Conservation (phyloP, 768 basidiomycete species). For the Asterophora parasitica region DNA sequence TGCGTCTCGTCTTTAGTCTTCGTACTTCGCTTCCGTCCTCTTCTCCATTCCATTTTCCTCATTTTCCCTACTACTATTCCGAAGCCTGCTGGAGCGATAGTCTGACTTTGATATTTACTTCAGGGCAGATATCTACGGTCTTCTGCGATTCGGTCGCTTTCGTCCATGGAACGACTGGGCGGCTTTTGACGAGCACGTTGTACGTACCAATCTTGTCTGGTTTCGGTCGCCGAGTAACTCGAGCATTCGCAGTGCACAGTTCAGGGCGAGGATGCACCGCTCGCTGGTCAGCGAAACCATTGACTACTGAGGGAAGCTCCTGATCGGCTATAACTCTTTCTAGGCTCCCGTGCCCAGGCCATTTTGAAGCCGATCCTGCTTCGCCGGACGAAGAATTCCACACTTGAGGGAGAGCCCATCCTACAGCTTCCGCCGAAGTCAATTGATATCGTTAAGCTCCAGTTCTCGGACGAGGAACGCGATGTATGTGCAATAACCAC, state of each 20-base stretch:
- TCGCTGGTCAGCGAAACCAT: conserved; percentile 43
- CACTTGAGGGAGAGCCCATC: conserved; percentile 62
- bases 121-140: conserved; percentile 67
- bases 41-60: too few species aligned
- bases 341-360: conserved; percentile 58
- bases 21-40: neutral
- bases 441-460: conserved; percentile 52
- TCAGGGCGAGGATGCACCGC: conserved; percentile 51
- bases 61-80: too few species aligned
- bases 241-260: conserved; percentile 36
- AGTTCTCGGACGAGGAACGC: conserved; percentile 65
- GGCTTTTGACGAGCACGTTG: conserved; percentile 55
- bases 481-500: conserved; percentile 33
- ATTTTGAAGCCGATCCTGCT: conserved; percentile 63
- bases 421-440: conserved; percentile 58
- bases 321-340: neutral
- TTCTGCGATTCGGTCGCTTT: conserved; percentile 65
- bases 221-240: neutral
- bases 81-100: too few species aligned
- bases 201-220: conserved; percentile 20
- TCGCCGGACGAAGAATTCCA: conserved; percentile 69
- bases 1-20: conserved; percentile 21
- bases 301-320: too few species aligned
- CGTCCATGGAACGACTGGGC: conserved; percentile 72
- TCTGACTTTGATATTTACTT: neutral